Evolutionary conservation across 2,329 filamentous ascomycete genomes (phyloP).

Genomic region (Pezicula neosporulosa): DNA sequence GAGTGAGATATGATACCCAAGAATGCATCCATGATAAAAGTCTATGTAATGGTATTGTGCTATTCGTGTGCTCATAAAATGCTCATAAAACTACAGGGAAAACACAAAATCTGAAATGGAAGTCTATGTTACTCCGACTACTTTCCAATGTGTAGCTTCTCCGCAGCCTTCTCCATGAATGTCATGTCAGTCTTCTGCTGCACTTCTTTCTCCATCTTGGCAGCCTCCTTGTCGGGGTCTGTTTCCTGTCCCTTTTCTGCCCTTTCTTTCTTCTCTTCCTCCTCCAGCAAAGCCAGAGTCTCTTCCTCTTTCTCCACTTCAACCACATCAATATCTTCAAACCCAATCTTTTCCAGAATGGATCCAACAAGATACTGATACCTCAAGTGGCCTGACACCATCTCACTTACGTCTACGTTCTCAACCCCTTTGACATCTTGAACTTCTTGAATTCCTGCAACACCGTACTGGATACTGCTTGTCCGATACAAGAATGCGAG

Average conservation of each 20-base stretch:
- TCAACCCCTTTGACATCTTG: conserved; percentile 64
- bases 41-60: not conserved
- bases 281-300: conserved; percentile 37
- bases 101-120: too few relatives aligned
- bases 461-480: conserved; percentile 75
- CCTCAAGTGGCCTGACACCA: conserved; percentile 65
- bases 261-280: conserved; percentile 35
- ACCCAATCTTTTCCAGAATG: conserved; percentile 64
- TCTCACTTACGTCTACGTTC: conserved; percentile 55
- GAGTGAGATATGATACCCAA: conserved; percentile 4
- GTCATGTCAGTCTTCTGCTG: conserved; percentile 20
- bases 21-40: not conserved
- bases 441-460: conserved; percentile 78
- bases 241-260: conserved; percentile 22
- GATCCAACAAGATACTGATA: conserved; percentile 66
- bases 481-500: conserved; percentile 85
- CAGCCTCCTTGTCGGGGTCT: conserved; percentile 25
- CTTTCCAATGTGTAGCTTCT: conserved; percentile 17
- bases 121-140: not conserved
- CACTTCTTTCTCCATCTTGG: conserved; percentile 28
- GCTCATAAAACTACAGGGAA: not conserved
- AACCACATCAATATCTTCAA: conserved; percentile 48
- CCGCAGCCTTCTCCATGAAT: conserved; percentile 20
- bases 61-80: not conserved
- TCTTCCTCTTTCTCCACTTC: conserved; percentile 43